Conservation (phyloP, 2,329 filamentous ascomycete species). For the Ceratocystis harringtonii region DNA sequence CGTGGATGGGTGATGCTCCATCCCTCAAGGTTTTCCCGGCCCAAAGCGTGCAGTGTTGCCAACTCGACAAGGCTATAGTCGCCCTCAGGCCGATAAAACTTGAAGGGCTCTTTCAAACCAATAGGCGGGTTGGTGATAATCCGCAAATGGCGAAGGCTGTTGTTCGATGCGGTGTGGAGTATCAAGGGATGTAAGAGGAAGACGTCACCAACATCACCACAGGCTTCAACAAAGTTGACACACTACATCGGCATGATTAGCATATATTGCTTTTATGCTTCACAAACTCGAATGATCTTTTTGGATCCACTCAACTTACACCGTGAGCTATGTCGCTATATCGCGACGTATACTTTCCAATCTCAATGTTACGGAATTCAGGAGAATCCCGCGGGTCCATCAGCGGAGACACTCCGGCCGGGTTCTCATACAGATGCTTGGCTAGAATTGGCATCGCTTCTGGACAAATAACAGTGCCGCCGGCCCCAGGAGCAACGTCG, state of each 20-base stretch:
- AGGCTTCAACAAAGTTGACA: slow-evolving; percentile 38
- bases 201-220: slow-evolving; percentile 40
- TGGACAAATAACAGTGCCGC: slow-evolving; percentile 50
- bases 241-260: slow-evolving; percentile 21
- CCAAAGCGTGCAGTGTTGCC: slow-evolving; percentile 37
- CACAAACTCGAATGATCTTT: not conserved
- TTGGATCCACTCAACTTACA: slow-evolving; percentile 1
- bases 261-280: not conserved
- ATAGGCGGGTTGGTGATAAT: slow-evolving; percentile 28
- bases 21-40: slow-evolving; percentile 31
- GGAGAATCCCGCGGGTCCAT: slow-evolving; percentile 43
- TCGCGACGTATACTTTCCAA: slow-evolving; percentile 29
- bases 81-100: slow-evolving; percentile 28
- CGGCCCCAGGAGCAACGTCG: slow-evolving; percentile 44
- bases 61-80: slow-evolving; percentile 41
- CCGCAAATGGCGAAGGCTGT: slow-evolving; percentile 20
- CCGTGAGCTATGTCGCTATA: slow-evolving; percentile 28
- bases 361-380: slow-evolving; percentile 28
- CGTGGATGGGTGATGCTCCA: slow-evolving; percentile 38
- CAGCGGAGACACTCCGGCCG: slow-evolving; percentile 49
- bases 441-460: slow-evolving; percentile 43
- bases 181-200: slow-evolving; percentile 46
- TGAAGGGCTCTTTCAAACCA: slow-evolving; percentile 28
- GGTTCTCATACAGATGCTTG: slow-evolving; percentile 42
- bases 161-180: slow-evolving; percentile 37